Evolutionary conservation across 306 rosid species (phyloP).

Genomic region (Alnus rubra): DNA sequence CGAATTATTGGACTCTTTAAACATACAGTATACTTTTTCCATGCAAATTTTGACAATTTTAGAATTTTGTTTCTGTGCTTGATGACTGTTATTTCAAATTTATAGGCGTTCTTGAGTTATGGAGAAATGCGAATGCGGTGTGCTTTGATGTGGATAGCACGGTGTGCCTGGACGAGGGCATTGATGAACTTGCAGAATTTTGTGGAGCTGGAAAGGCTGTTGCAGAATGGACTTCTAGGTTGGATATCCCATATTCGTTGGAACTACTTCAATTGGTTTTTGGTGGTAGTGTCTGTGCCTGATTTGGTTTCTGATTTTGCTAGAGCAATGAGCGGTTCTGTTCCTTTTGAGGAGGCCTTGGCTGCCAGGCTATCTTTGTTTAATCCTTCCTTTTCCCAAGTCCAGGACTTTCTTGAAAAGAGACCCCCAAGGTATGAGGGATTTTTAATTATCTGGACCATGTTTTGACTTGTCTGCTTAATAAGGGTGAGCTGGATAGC

Average conservation of each 20-base stretch:
- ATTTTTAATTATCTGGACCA: neutral
- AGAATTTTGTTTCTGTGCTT: neutral
- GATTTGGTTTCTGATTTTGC: slow-evolving; percentile 30
- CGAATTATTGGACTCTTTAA: neutral
- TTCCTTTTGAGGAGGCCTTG: slow-evolving; percentile 93
- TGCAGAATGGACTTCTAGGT: slow-evolving; percentile 97
- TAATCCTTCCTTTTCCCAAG: slow-evolving; percentile 76
- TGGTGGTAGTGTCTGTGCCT: slow-evolving; percentile 17
- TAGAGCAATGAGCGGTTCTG: slow-evolving; percentile 98
- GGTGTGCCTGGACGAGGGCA: slow-evolving; percentile 89
- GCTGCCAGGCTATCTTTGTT: slow-evolving; percentile 86
- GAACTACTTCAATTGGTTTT: slow-evolving; percentile 4
- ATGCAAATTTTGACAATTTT: neutral
- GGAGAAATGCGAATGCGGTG: slow-evolving; percentile 64
- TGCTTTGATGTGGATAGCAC: slow-evolving; percentile 60
- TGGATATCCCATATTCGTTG: slow-evolving; percentile 7
- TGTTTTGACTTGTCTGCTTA: slow-evolving; percentile 16
- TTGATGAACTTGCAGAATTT: slow-evolving; percentile 88
- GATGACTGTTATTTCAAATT: slow-evolving; percentile 10
- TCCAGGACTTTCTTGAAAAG: slow-evolving; percentile 77
- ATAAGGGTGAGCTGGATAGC: slow-evolving; percentile 2
- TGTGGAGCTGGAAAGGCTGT: slow-evolving; percentile 98
- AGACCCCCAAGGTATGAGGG: slow-evolving; percentile 68
- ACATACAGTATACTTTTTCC: neutral
- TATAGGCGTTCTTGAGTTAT: slow-evolving; percentile 54